Base-by-base conservation (phyloP, 805 yeast species). In the Suhomyces tanzawaensis region DNA sequence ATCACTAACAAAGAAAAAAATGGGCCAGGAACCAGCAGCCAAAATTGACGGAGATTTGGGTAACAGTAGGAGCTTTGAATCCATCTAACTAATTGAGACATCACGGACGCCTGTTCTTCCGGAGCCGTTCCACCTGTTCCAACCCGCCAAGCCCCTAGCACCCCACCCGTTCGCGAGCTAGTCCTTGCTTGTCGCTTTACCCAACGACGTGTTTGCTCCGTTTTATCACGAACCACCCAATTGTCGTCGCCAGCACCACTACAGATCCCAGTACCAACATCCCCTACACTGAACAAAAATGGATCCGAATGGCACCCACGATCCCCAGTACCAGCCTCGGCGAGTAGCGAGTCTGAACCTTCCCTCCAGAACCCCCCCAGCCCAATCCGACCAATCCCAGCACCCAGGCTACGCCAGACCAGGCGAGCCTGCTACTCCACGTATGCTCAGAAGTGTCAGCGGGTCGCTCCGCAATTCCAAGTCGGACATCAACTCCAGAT, bases 401-500 rank as follows among this genome's bases (percentile, higher is more conserved):
- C 19, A 26, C 21, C 31, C 27, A 13, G 32, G 27, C 12, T 26
- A 19, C 21, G 28, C 34, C 25, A 29, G 28, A 17, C 47, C 51
- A 2, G 58, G 55, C 19, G 70, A 60, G 12, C 85, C 84, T 2
- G 86, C 86, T 2, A 81, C 87, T 1, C 85, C 86, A 7, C 62
- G 86, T 48, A 81, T 81, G 86, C 60, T 81, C 33, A 68, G 84
- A 48, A 77, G 76, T 49, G 74, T 75, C 3, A 72, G 79, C 43
- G 74, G 74, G 1, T 58, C 59, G 41, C 49, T 52, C 25, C 47
- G 44, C 36, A 46, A 39, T 21, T 40, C 53, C 27, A 46, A 37
- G 17, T 25, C 27, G n/a, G 31, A 47, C 15, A 18, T 37, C 13
- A 27, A 17, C 26, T n/a, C 13, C 21, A 44, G 52, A 13, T 37